Conservation (phyloP, 345 rosid genomes). For the Murraya paniculata region DNA sequence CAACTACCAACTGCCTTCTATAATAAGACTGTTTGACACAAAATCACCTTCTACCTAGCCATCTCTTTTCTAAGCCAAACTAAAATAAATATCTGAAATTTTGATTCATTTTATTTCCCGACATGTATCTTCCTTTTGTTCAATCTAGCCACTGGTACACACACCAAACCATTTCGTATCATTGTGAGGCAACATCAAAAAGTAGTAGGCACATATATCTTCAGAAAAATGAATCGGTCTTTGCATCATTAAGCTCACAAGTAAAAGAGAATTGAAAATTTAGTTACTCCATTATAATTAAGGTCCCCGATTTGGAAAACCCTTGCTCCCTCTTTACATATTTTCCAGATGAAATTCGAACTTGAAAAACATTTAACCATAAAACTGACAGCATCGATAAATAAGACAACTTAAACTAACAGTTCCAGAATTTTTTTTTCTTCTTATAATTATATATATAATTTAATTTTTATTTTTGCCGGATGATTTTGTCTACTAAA, state of each 20-base stretch:
- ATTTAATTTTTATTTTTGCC: not conserved
- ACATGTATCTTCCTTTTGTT: not conserved
- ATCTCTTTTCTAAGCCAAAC: no score
- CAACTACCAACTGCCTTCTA: not conserved
- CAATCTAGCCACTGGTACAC: not conserved
- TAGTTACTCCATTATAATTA: not conserved
- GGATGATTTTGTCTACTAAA: not conserved
- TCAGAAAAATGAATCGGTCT: not conserved
- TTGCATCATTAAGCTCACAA: not conserved
- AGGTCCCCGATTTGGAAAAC: not conserved
- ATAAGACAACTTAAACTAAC: not conserved
- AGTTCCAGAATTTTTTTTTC: conserved; percentile 8
- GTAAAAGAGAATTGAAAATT: not conserved
- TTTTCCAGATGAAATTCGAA: not conserved
- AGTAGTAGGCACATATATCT: not conserved
- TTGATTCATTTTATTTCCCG: not conserved
- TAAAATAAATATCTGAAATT: no score
- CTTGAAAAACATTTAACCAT: not conserved
- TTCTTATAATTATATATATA: not conserved
- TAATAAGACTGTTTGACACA: not conserved
- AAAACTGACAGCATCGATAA: not conserved
- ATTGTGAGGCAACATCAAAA: not conserved
- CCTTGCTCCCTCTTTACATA: not conserved
- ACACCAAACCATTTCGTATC: not conserved
- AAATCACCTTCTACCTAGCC: not conserved